Evolutionary conservation across 2,329 filamentous ascomycete species (phyloP).

Genomic region (Fonsecaea monophora): DNA sequence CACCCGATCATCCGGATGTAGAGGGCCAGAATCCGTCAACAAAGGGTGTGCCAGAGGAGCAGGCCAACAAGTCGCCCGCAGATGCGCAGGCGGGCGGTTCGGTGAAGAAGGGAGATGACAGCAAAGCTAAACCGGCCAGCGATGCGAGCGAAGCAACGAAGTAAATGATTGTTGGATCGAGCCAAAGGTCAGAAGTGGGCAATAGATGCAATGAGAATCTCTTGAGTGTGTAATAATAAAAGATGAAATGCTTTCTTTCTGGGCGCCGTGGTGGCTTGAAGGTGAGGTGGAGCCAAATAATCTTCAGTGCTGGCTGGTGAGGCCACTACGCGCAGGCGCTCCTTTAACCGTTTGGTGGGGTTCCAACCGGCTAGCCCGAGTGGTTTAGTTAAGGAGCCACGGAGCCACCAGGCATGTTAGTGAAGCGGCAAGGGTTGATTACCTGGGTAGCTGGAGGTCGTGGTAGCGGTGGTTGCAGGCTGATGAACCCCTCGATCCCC

Average conservation of each 20-base stretch:
- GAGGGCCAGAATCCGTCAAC: conserved; percentile 66
- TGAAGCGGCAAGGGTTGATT: neutral
- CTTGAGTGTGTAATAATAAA: conserved; percentile 19
- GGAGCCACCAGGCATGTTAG: neutral
- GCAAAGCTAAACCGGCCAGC: conserved; percentile 55
- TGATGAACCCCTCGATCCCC: conserved; percentile 5
- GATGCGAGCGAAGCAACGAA: conserved; percentile 57
- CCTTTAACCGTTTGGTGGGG: neutral
- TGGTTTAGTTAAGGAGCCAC: neutral
- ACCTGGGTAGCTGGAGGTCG: neutral
- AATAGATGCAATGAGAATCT: conserved; percentile 19
- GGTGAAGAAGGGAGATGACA: conserved; percentile 44
- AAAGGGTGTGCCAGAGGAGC: conserved; percentile 47
- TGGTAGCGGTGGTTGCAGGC: neutral
- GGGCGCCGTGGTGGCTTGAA: neutral
- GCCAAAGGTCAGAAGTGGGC: neutral
- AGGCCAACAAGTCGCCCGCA: conserved; percentile 43
- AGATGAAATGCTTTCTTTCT: neutral
- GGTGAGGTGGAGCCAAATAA: too few species aligned
- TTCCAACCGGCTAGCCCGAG: neutral
- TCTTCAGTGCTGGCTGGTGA: too few species aligned
- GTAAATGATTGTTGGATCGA: conserved; percentile 33
- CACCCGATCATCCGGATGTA: conserved; percentile 63
- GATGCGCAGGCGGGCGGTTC: conserved; percentile 47
- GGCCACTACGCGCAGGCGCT: neutral